Percentiles rank a stretch among this genome's conserved stretches.
phyloP scores from a whole-genome alignment of 306 rosid genomes.

The Sechiopsis laciniata region DNA sequence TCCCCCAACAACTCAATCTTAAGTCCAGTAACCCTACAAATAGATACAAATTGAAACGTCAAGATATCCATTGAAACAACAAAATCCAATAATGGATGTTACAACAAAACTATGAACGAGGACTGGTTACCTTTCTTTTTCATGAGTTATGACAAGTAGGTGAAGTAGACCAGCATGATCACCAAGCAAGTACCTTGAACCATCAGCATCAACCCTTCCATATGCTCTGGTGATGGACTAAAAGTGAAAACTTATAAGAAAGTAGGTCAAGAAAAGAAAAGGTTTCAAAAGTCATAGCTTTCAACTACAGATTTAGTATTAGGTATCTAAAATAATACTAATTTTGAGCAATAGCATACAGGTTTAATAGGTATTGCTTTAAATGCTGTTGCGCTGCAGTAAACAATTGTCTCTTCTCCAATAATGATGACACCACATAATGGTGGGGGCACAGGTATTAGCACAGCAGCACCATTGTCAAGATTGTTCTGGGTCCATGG shows the following conservation, averaged over 20 bases:
- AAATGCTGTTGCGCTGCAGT: conserved; percentile 89
- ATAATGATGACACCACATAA: conserved; percentile 92
- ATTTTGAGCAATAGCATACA: conserved; percentile 46
- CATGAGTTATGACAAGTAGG: conserved; percentile 94
- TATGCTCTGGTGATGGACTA: conserved; percentile 87
- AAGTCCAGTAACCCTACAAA: conserved; percentile 87
- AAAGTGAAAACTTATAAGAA: conserved; percentile 21
- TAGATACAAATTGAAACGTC: conserved; percentile 17
- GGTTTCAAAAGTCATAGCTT: not conserved
- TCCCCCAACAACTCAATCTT: conserved; percentile 94
- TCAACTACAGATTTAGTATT: not conserved
- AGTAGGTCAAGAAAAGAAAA: not conserved
- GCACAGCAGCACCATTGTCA: conserved; percentile 89
- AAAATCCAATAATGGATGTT: conserved; percentile 4
- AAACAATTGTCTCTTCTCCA: conserved; percentile 96
- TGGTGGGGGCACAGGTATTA: conserved; percentile 96
- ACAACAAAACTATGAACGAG: conserved; percentile 3
- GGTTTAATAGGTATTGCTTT: conserved; percentile 88
- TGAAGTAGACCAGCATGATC: conserved; percentile 82
- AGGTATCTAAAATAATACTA: not conserved
- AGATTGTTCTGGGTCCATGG: conserved; percentile 96
- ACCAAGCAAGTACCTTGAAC: conserved; percentile 95
- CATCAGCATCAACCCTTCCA: conserved; percentile 95
- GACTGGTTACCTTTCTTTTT: conserved; percentile 72
- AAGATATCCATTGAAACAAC: conserved; percentile 12